These are phyloP conservation scores for Neolentinus lepideus DNA, from an alignment of 1,284 basidiomycete species.

Conservation along the genomic window DNA sequence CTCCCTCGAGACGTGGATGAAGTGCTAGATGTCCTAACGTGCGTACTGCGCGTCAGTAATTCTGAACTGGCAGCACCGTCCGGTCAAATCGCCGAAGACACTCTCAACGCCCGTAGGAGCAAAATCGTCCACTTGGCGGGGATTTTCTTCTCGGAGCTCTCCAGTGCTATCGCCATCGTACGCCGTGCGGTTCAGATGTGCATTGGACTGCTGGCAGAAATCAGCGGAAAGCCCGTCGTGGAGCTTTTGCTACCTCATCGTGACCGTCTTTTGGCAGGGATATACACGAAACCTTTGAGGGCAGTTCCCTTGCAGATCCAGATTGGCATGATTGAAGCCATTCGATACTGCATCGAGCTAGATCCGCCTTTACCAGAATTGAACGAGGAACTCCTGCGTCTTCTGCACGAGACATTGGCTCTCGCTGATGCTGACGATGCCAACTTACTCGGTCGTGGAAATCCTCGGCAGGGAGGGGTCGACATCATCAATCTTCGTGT, in stretches of 20 bases:
- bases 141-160: slow-evolving; percentile 87
- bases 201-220: slow-evolving; percentile 74
- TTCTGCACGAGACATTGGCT: slow-evolving; percentile 92
- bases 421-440: slow-evolving; percentile 94
- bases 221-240: slow-evolving; percentile 66
- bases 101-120: slow-evolving; percentile 32
- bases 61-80: slow-evolving; percentile 36
- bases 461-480: slow-evolving; percentile 73
- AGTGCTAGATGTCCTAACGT: slow-evolving; percentile 74
- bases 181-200: slow-evolving; percentile 82
- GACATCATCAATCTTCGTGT: slow-evolving; percentile 93
- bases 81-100: slow-evolving; percentile 21
- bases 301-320: slow-evolving; percentile 95
- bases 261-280: slow-evolving; percentile 81
- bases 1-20: slow-evolving; percentile 79
- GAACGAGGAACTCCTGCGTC: slow-evolving; percentile 88
- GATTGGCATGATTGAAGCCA: slow-evolving; percentile 97
- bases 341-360: slow-evolving; percentile 86
- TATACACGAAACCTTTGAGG: slow-evolving; percentile 95
- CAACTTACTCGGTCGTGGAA: slow-evolving; percentile 69
- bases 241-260: slow-evolving; percentile 84
- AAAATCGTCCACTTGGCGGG: slow-evolving; percentile 67
- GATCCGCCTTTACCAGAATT: slow-evolving; percentile 85
- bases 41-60: slow-evolving; percentile 73
- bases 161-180: slow-evolving; percentile 83